A percentile compares a stretch with the other conserved stretches of the same genome.
phyloP scores from a whole-genome alignment of 225 moss, liverwort and hornwort genomes.

The Rhytidiadelphus loreus region DNA sequence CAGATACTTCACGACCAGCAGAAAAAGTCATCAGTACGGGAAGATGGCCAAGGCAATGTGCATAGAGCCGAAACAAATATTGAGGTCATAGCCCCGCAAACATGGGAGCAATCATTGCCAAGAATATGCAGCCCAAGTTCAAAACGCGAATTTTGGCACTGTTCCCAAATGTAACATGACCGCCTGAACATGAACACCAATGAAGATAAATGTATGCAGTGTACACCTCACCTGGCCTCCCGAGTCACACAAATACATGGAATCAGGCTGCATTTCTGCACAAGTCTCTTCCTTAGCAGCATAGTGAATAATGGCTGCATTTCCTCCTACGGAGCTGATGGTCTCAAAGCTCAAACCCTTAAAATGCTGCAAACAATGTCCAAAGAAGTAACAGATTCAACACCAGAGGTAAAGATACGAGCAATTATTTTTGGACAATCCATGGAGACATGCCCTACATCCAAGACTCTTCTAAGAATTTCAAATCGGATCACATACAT shows the following conservation, averaged over 20 bases:
- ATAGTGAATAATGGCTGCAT: conserved; percentile 80
- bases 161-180: neutral
- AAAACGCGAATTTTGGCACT: neutral
- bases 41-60: neutral
- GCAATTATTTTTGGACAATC: neutral
- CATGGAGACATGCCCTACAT: neutral
- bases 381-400: conserved; percentile 4
- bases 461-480: neutral
- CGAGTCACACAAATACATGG: conserved; percentile 83
- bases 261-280: conserved; percentile 79
- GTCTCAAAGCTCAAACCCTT: conserved; percentile 85
- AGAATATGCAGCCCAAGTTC: neutral
- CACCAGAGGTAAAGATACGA: neutral
- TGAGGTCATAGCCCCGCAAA: neutral
- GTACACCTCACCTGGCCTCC: conserved; percentile 61
- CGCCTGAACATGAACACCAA: neutral
- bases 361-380: conserved; percentile 44
- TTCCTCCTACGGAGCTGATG: conserved; percentile 73
- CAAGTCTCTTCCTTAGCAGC: conserved; percentile 55
- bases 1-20: conserved; percentile 45
- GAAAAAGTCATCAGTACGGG: neutral
- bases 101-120: neutral
- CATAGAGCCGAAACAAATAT: neutral
- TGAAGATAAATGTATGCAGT: neutral
- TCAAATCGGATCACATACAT: neutral